Evolutionary conservation across 192 early-diverging fungal genomes (phyloP).

Genomic region (Backusella psychrophila): DNA sequence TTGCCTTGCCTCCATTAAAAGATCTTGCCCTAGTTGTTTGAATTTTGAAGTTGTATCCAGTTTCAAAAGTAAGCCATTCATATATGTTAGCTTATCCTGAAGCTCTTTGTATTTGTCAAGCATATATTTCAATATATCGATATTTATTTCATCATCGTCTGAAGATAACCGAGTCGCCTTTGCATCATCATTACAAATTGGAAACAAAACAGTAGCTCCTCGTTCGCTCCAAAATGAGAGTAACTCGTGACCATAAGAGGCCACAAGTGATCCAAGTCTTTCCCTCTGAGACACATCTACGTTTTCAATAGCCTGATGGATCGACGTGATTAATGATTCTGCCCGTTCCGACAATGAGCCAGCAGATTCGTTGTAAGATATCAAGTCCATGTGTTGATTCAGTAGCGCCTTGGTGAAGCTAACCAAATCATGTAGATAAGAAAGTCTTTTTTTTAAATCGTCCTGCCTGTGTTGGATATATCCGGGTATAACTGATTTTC

Average conservation of each 20-base stretch:
- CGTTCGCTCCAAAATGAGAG: conserved; percentile 12
- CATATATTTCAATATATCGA: conserved; percentile 1
- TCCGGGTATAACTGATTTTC: not conserved
- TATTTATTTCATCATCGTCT: conserved; percentile 8
- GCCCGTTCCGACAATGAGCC: not conserved
- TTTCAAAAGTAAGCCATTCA: not conserved
- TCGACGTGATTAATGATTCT: not conserved
- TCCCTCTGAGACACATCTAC: not conserved
- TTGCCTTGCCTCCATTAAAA: not conserved
- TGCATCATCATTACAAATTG: conserved; percentile 13
- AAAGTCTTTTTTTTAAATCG: not conserved
- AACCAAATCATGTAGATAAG: not conserved
- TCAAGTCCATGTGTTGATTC: conserved; percentile 7
- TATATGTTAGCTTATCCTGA: not conserved
- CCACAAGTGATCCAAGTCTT: not conserved
- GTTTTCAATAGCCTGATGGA: not conserved
- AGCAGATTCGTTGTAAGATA: conserved; percentile 4
- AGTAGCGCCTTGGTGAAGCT: not conserved
- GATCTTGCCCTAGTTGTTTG: not conserved
- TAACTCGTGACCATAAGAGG: not conserved
- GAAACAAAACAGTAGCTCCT: conserved; percentile 16
- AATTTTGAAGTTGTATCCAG: not conserved
- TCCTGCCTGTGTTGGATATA: not conserved
- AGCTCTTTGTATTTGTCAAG: conserved; percentile 5
- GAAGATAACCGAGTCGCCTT: not conserved